phyloP scores from a whole-genome alignment of 257 asterid genomes.

The Asclepias syriaca region DNA sequence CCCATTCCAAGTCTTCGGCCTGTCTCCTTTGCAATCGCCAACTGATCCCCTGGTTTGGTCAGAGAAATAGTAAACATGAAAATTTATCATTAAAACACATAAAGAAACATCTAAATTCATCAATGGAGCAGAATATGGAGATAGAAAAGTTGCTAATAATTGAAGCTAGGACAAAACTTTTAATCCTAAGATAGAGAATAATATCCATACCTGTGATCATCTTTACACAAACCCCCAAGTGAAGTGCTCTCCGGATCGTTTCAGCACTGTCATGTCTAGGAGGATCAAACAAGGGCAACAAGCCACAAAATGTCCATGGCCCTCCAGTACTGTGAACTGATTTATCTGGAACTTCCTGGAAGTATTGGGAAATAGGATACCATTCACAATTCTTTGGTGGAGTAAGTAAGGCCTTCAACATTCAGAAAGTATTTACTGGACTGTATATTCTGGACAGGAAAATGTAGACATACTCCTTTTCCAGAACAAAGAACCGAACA shows the following conservation, averaged over 20 bases:
- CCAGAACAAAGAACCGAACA: too few species aligned
- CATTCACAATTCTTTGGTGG: neutral
- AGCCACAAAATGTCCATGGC: conserved; percentile 30
- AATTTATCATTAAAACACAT: too few species aligned
- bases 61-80: neutral
- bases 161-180: neutral
- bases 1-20: conserved; percentile 34
- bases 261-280: conserved; percentile 32
- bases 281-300: conserved; percentile 32
- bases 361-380: neutral
- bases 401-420: too few species aligned
- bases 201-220: conserved; percentile 22
- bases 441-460: neutral
- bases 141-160: neutral
- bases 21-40: conserved; percentile 34
- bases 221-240: conserved; percentile 29
- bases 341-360: conserved; percentile 23
- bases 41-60: conserved; percentile 24
- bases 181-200: neutral
- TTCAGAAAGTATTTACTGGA: neutral
- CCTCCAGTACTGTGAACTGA: conserved; percentile 24
- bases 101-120: too few species aligned
- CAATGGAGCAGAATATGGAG: neutral
- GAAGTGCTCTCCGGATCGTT: conserved; percentile 28
- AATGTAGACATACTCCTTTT: too few species aligned